A percentile compares a stretch with the other conserved stretches of the same genome.
Evolutionary conservation across 2,329 filamentous ascomycete species (phyloP).

Genomic region (Teratosphaeria pseudoeucalypti): DNA sequence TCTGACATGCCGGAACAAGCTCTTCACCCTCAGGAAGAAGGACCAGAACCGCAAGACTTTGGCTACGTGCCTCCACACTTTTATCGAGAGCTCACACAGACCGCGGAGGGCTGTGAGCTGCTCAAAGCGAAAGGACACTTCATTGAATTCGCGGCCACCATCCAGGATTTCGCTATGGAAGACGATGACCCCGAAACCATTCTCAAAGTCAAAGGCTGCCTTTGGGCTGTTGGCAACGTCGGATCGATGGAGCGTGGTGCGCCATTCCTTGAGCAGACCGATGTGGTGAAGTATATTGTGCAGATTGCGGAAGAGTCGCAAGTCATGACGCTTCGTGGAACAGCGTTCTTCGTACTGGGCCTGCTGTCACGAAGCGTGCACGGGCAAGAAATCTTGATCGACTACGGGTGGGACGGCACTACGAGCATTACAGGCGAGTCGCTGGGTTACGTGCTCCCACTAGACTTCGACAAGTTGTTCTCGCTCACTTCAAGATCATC

Average conservation of each 20-base stretch:
- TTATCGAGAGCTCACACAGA: conserved; percentile 88
- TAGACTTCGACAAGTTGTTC: conserved; percentile 67
- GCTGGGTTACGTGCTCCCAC: conserved; percentile 77
- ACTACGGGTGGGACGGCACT: conserved; percentile 87
- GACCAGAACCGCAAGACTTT: conserved; percentile 39
- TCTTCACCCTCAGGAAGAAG: conserved; percentile 26
- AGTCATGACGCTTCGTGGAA: conserved; percentile 86
- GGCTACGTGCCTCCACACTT: conserved; percentile 84
- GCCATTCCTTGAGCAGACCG: conserved; percentile 80
- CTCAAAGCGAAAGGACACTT: conserved; percentile 92
- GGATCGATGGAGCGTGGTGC: conserved; percentile 96
- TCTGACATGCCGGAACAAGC: conserved; percentile 48
- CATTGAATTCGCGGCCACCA: conserved; percentile 80
- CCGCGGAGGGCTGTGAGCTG: conserved; percentile 80
- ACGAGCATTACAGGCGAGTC: conserved; percentile 73
- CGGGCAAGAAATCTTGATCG: conserved; percentile 80
- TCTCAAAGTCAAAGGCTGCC: conserved; percentile 87
- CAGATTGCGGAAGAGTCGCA: conserved; percentile 78
- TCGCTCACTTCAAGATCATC: conserved; percentile 38
- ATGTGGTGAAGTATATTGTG: conserved; percentile 80
- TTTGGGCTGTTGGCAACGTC: conserved; percentile 97
- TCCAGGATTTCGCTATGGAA: conserved; percentile 77
- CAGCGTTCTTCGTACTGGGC: conserved; percentile 90
- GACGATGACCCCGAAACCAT: conserved; percentile 76
- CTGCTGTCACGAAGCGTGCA: conserved; percentile 86